Evolutionary conservation across 2,329 filamentous ascomycete genomes (phyloP).

Genomic region (Pseudogymnoascus destructans): DNA sequence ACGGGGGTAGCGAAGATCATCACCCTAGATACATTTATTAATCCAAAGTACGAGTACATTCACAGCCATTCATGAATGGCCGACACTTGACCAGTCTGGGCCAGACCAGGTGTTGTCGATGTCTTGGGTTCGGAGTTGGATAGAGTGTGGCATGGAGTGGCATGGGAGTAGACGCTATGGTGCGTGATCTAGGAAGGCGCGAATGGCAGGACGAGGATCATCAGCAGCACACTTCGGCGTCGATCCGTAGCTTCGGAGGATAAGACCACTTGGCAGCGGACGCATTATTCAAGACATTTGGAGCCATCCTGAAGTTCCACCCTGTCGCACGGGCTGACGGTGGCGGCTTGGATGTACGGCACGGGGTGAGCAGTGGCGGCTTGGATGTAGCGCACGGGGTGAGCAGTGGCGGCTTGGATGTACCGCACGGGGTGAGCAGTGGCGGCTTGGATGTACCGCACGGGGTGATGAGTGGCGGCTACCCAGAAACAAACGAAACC

Average conservation of each 20-base stretch:
- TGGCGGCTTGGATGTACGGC: not conserved
- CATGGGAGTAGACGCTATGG: not conserved
- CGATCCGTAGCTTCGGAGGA: constrained; percentile 1
- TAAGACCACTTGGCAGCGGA: not conserved
- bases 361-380: not conserved
- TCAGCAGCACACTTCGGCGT: not conserved
- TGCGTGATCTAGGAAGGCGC: constrained; percentile 3
- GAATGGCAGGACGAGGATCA: not conserved
- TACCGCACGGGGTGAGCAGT: not conserved
- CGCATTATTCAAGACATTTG: constrained; percentile 1
- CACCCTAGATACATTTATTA: too few species aligned
- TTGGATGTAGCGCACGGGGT: not conserved
- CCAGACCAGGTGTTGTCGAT: not conserved
- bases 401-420: not conserved
- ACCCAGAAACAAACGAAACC: constrained; percentile 1
- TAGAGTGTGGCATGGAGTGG: not conserved
- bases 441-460: not conserved
- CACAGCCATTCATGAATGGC: constrained; percentile 1
- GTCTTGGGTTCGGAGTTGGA: not conserved
- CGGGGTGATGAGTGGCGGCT: not conserved
- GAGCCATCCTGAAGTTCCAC: not conserved
- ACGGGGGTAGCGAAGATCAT: too few species aligned
- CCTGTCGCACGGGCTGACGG: not conserved
- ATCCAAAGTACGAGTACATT: too few species aligned
- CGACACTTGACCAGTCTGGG: constrained; percentile 5